A percentile compares a stretch with the other conserved stretches of the same genome.
These are phyloP conservation scores for Fagopyrum esculentum DNA, from an alignment of 148 eudicot species.

Conservation along the genomic window DNA sequence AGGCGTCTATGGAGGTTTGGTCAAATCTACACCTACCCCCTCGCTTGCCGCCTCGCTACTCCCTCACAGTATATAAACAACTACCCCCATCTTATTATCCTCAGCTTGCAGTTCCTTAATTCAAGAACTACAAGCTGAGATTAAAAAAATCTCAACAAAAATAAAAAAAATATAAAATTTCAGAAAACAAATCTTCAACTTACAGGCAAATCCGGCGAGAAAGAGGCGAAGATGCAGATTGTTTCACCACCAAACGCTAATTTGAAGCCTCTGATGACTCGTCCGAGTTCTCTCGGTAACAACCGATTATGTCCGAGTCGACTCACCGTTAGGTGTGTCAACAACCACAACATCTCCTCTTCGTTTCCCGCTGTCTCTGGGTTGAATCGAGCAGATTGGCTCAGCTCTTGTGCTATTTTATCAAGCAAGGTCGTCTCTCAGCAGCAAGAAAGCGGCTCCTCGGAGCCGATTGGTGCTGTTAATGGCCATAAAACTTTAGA, in stretches of 20 bases:
- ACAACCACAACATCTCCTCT: slow-evolving; percentile 17
- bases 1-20: slow-evolving; percentile 10
- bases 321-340: background rate
- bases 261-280: slow-evolving; percentile 1
- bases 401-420: slow-evolving; percentile 69
- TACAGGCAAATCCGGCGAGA: background rate
- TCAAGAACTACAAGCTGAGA: slow-evolving; percentile 3
- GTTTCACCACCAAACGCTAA: slow-evolving; percentile 29
- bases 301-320: background rate
- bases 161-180: background rate
- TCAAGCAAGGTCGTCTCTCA: slow-evolving; percentile 48
- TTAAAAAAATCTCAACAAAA: background rate
- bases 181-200: background rate
- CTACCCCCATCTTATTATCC: background rate
- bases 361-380: slow-evolving; percentile 29
- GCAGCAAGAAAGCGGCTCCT: slow-evolving; percentile 13
- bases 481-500: slow-evolving; percentile 56
- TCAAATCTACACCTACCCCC: slow-evolving; percentile 15
- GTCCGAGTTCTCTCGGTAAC: background rate
- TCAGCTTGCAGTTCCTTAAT: slow-evolving; percentile 11
- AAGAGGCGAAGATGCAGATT: slow-evolving; percentile 38
- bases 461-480: slow-evolving; percentile 29
- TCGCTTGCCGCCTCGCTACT: background rate
- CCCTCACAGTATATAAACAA: background rate
- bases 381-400: slow-evolving; percentile 64